Evolutionary conservation across 73 alveolate genomes (phyloP).

Genomic region (Tetrahymena elliotti): DNA sequence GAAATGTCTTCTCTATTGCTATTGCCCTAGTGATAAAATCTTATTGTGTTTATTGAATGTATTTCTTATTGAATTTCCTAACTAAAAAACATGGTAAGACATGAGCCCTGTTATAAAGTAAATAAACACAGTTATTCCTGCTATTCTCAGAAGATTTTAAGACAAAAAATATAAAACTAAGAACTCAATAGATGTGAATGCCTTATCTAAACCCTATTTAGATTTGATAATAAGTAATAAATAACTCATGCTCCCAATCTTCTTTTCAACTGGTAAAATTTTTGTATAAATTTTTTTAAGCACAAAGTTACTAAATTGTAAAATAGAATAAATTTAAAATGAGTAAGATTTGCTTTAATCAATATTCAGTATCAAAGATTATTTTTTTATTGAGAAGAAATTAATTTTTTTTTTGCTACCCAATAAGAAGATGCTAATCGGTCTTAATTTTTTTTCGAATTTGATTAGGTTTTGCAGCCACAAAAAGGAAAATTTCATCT

Average conservation of each 20-base stretch:
- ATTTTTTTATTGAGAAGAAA: background rate
- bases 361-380: too few relatives aligned
- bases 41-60: background rate
- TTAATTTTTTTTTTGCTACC: too few relatives aligned
- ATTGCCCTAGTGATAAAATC: background rate
- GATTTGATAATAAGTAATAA: background rate
- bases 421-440: too few relatives aligned
- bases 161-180: background rate
- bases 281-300: background rate
- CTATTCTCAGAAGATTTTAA: background rate
- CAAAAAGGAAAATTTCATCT: too few relatives aligned
- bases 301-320: too few relatives aligned
- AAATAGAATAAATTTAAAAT: too few relatives aligned
- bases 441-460: too few relatives aligned
- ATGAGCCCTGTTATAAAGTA: background rate
- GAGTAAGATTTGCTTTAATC: background rate
- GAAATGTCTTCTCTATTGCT: background rate
- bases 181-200: background rate
- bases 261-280: background rate
- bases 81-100: background rate
- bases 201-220: background rate
- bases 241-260: background rate
- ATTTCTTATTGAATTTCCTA: background rate
- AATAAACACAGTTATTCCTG: background rate
- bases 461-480: background rate